Evolutionary conservation across 2,329 filamentous ascomycete species (phyloP), one percentile per base, ranked within the genome.

Genomic region (Apiospora marii): DNA sequence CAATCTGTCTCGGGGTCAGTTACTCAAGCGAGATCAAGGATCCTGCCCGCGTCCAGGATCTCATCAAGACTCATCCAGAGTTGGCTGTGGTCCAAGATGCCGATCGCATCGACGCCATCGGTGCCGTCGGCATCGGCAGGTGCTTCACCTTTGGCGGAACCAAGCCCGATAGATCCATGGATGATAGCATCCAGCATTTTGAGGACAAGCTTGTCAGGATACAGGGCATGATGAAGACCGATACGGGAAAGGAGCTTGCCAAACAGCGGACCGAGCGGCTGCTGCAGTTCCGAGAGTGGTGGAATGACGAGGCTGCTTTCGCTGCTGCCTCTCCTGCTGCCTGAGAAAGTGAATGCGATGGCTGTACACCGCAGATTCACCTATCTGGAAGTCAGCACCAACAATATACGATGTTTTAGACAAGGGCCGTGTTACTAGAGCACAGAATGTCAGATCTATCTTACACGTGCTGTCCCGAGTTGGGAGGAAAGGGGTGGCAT

Each of bases 21-120:
- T 98, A 94, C 84, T 92, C 90, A 3, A 87, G 88, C 75, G 95
- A 98, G 82, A 85, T 89, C 68, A 89, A 88, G 77, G 86, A 95
- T 78, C 92, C 92, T 0, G 83, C 82, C 7, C 82, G 84, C 16
- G 91, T 94, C 12, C 82, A 82, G n/a, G 82, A 84, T 1, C 85
- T 95, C n/a, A 85, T 97, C n/a, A 80, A 80, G 7, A 79, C 83
- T 43, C 85, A 93, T 80, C 94, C 94, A 0, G 94, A 96, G 81
- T 85, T 96, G 46, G 95, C 90, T 0, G 89, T 97, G 68, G 94
- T 98, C 44, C 95, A 98, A 83, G 96, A 98, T 82, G 95, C 95
- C 4, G 96, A 98, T 84, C 88, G 95, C 8, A 85, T 98, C n/a
- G 96, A 98, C 83, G 93, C 95, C 4, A 91, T 98, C 69, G 96